Base-by-base conservation (phyloP, 768 basidiomycete genomes). In the Cystobasidiopsis lactophilus region DNA sequence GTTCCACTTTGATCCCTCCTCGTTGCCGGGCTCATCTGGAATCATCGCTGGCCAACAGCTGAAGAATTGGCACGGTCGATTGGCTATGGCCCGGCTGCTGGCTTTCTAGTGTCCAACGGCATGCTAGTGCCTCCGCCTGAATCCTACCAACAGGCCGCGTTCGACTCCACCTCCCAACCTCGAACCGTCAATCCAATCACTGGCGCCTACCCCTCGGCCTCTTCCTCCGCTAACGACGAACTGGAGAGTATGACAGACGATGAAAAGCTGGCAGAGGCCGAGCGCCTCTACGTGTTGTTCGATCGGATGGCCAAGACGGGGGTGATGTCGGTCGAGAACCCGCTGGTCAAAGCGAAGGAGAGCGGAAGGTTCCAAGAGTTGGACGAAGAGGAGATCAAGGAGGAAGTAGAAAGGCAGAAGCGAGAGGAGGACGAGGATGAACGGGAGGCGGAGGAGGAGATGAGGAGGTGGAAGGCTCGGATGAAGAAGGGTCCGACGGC, bases 51-150 rank as follows among this genome's bases (percentile, higher is more conserved):
- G n/a, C n/a, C n/a, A 37, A 18, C 62, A 78, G 85, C 82, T n/a
- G 70, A 74, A 4, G 74, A 72, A 0, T 69, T 96, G 16, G 75
- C 77, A n/a, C 73, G 77, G 3, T 75, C 81, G 40, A 74, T 93
- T 50, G 91, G 91, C 5, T 98, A 98, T 60, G 91, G 91, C 39
- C 88, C 88, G 64, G 85, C 88, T 39, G 85, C 88, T 0, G 93
- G 93, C 0, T 82, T 85, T 72, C 72, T 98, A 24, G 89, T 85
- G 70, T 78, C 82, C 64, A 89, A 86, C 63, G 88, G 86, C 16
- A 73, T 96, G 59, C 72, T 82, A 62, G 5, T 81, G 78, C 1
- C 71, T 72, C 26, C 64, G 1, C 55, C 29, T 21, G 35, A 11
- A 62, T 19, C 61, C 64, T 16, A 58, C 68, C 18, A 61, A 63